These are phyloP conservation scores for Theileria sp. DNA, from an alignment of 169 alveolate species.

Conservation along the genomic window DNA sequence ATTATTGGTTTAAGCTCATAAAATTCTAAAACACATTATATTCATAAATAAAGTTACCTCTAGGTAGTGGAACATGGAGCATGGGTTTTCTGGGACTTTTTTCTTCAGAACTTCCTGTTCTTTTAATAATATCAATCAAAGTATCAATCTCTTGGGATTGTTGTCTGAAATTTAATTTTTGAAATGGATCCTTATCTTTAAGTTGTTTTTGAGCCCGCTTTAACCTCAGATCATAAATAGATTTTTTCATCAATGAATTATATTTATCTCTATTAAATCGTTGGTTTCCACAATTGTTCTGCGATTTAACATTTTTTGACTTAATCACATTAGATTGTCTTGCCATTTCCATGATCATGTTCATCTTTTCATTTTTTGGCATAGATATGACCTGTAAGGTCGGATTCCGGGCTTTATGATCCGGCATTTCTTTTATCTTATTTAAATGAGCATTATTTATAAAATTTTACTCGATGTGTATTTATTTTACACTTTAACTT, in stretches of 20 bases:
- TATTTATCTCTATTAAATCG: not conserved
- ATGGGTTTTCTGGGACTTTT: not conserved
- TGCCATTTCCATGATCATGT: slow-evolving; percentile 1
- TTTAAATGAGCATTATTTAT: not conserved
- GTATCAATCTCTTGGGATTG: not conserved
- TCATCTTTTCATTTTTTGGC: not conserved
- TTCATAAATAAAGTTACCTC: slow-evolving; percentile 1
- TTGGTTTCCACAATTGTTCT: not conserved
- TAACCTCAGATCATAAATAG: not conserved
- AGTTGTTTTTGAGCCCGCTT: not conserved
- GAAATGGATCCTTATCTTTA: not conserved
- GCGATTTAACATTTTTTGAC: not conserved
- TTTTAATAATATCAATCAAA: slow-evolving; percentile 10
- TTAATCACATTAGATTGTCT: not conserved
- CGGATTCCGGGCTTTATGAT: not conserved
- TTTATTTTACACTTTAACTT: not conserved
- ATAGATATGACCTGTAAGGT: not conserved
- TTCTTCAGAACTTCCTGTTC: not conserved
- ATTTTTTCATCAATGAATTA: slow-evolving; percentile 3
- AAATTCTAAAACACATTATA: not conserved
- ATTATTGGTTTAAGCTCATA: slow-evolving; percentile 8
- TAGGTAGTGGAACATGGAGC: slow-evolving; percentile 15
- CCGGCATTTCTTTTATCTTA: not conserved
- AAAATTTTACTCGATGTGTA: not conserved
- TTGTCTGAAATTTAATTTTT: not conserved